Evolutionary conservation across 768 basidiomycete species (phyloP).

Genomic region (Scleroderma citrinum): DNA sequence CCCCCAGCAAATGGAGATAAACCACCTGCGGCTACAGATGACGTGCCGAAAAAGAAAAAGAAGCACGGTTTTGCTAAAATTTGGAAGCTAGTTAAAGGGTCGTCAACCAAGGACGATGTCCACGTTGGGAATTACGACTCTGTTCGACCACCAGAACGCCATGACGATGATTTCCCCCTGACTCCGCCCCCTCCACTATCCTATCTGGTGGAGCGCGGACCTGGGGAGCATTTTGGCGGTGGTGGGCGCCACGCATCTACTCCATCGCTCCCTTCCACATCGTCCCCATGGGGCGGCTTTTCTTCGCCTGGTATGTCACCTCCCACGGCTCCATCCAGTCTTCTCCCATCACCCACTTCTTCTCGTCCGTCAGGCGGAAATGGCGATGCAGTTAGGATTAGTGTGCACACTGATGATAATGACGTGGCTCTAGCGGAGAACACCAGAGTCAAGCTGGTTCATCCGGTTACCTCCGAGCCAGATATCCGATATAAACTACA

Average conservation of each 20-base stretch:
- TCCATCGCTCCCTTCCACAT: slow-evolving; percentile 57
- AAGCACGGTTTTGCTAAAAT: slow-evolving; percentile 67
- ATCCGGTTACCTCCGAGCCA: slow-evolving; percentile 55
- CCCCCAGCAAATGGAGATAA: slow-evolving; percentile 31
- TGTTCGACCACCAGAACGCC: slow-evolving; percentile 33
- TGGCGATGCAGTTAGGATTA: slow-evolving; percentile 44
- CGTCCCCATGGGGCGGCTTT: slow-evolving; percentile 49
- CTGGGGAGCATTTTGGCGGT: slow-evolving; percentile 44
- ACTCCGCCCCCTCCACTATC: slow-evolving; percentile 90
- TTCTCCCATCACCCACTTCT: slow-evolving; percentile 70
- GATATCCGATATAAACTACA: slow-evolving; percentile 48
- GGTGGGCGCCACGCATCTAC: slow-evolving; percentile 60
- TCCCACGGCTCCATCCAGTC: slow-evolving; percentile 69
- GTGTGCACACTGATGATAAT: slow-evolving; percentile 38
- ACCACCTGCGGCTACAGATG: slow-evolving; percentile 31
- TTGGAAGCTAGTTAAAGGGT: slow-evolving; percentile 69
- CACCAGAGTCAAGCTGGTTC: slow-evolving; percentile 38
- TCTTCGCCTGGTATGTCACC: slow-evolving; percentile 64
- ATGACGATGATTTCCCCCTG: slow-evolving; percentile 70
- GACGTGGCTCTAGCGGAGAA: slow-evolving; percentile 26
- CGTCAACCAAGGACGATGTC: slow-evolving; percentile 37
- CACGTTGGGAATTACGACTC: slow-evolving; percentile 24
- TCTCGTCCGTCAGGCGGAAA: slow-evolving; percentile 59
- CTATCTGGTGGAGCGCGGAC: slow-evolving; percentile 64
- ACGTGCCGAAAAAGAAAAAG: slow-evolving; percentile 70